Conservation (phyloP, 805 yeast genomes). For the Saturnispora besseyi region DNA sequence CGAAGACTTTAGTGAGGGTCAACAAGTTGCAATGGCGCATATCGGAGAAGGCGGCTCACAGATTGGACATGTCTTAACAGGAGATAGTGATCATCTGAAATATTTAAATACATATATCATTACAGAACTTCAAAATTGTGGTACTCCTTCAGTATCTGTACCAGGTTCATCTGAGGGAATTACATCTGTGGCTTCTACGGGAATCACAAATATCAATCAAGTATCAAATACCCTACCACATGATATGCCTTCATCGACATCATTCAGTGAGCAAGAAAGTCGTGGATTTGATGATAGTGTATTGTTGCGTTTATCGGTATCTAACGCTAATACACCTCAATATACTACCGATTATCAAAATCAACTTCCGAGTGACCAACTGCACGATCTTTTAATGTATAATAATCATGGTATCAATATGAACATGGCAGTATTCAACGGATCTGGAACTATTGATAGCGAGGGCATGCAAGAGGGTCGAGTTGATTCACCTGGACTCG, state of each 20-base stretch:
- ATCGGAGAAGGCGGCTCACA: conserved; percentile 48
- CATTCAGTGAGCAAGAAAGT: not conserved
- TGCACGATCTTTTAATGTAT: conserved; percentile 4
- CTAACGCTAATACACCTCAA: conserved; percentile 6
- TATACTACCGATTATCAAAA: not conserved
- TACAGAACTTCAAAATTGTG: conserved; percentile 11
- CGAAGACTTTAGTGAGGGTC: conserved; percentile 78
- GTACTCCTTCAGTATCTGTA: not conserved
- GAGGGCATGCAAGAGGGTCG: conserved; percentile 6
- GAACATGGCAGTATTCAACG: conserved; percentile 11
- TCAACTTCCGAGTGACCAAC: not conserved
- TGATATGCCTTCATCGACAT: not conserved
- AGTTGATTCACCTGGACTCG: conserved; percentile 13
- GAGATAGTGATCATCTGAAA: conserved; percentile 31
- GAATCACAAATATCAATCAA: conserved; percentile 4
- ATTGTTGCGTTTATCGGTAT: not conserved
- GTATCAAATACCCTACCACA: not conserved
- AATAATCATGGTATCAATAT: not conserved
- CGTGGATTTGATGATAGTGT: not conserved
- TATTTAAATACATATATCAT: conserved; percentile 27
- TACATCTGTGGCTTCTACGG: conserved; percentile 6
- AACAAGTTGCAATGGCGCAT: conserved; percentile 65
- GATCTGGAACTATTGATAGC: conserved; percentile 9
- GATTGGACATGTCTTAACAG: conserved; percentile 62
- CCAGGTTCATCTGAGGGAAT: not conserved